Conservation (phyloP, 2,329 filamentous ascomycete species). For the Fonsecaea erecta region DNA sequence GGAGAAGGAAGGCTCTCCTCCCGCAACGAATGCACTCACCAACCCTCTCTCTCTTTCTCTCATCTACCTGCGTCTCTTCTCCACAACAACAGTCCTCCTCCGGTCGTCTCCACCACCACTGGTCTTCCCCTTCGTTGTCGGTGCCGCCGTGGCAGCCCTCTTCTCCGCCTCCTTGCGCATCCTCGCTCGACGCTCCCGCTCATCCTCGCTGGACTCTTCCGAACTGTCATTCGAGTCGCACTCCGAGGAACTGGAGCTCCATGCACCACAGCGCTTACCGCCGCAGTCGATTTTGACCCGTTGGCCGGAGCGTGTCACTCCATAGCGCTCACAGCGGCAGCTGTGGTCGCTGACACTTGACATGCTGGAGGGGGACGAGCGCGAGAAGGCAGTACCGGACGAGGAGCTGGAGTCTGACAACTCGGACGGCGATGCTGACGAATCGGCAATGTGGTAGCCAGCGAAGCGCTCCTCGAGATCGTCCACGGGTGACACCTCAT, state of each 20-base stretch:
- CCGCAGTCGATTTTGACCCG: constrained; percentile 96
- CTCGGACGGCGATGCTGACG: constrained; percentile 75
- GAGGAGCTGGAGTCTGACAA: constrained; percentile 62
- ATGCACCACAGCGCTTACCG: constrained; percentile 82
- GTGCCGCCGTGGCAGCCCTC: constrained; percentile 6
- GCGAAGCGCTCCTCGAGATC: constrained; percentile 79
- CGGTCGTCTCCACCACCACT: constrained; percentile 11
- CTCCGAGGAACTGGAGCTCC: constrained; percentile 34
- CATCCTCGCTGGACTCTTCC: constrained; percentile 33
- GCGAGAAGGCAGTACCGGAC: constrained; percentile 52
- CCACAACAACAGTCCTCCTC: constrained; percentile 23
- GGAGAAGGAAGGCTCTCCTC: constrained; percentile 18
- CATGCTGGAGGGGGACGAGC: constrained; percentile 56
- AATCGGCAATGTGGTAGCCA: constrained; percentile 68
- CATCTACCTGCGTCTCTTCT: constrained; percentile 27
- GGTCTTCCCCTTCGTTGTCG: constrained; percentile 3
- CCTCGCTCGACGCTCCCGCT: constrained; percentile 28
- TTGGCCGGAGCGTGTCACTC: constrained; percentile 90
- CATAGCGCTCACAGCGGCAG: constrained; percentile 95
- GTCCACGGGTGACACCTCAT: constrained; percentile 69
- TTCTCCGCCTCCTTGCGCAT: constrained; percentile 27
- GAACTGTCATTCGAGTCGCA: constrained; percentile 32
- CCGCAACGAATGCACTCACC: constrained; percentile 11
- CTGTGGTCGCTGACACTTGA: constrained; percentile 70
- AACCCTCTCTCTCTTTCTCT: neutral